Evolutionary conservation across 371 early-diverging fungal species (phyloP).

Genomic region (Syncephalastrum monosporum): DNA sequence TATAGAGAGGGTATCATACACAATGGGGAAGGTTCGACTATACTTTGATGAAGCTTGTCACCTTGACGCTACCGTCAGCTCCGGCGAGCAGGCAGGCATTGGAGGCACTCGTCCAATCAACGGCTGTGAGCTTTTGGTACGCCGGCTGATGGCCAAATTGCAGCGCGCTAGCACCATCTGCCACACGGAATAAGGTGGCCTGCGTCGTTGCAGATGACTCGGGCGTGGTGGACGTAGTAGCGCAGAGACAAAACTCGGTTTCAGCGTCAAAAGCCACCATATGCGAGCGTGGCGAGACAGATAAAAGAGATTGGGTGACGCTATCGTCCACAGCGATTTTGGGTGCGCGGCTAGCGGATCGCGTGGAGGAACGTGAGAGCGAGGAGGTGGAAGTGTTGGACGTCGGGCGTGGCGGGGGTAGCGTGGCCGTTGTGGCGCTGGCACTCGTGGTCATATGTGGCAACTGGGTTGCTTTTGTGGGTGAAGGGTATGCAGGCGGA

Average conservation of each 20-base stretch:
- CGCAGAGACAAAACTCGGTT: slow-evolving; percentile 44
- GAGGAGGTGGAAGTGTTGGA: slow-evolving; percentile 27
- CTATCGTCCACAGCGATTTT: slow-evolving; percentile 27
- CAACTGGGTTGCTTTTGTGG: slow-evolving; percentile 11
- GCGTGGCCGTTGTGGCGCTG: slow-evolving; percentile 1
- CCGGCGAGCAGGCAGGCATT: slow-evolving; percentile 57
- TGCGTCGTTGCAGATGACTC: slow-evolving; percentile 11
- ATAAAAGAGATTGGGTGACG: slow-evolving; percentile 33
- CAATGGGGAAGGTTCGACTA: slow-evolving; percentile 13
- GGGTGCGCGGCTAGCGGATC: slow-evolving; percentile 19
- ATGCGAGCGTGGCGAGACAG: slow-evolving; percentile 38
- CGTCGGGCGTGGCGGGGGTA: slow-evolving; percentile 20
- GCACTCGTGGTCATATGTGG: slow-evolving; percentile 5
- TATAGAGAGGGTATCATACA: no score
- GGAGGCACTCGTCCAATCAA: slow-evolving; percentile 58
- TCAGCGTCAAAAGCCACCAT: slow-evolving; percentile 51
- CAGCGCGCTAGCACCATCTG: slow-evolving; percentile 41
- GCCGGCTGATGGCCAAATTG: slow-evolving; percentile 46
- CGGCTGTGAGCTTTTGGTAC: slow-evolving; percentile 45
- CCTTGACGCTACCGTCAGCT: slow-evolving; percentile 56
- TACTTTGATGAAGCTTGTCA: slow-evolving; percentile 55
- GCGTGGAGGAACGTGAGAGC: slow-evolving; percentile 26
- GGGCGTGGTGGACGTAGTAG: slow-evolving; percentile 17
- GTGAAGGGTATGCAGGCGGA: slow-evolving; percentile 16
- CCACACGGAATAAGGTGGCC: slow-evolving; percentile 34